These are phyloP conservation scores for Calonectria hawksworthii DNA, from an alignment of 2,329 filamentous ascomycete species.

Conservation along the genomic window DNA sequence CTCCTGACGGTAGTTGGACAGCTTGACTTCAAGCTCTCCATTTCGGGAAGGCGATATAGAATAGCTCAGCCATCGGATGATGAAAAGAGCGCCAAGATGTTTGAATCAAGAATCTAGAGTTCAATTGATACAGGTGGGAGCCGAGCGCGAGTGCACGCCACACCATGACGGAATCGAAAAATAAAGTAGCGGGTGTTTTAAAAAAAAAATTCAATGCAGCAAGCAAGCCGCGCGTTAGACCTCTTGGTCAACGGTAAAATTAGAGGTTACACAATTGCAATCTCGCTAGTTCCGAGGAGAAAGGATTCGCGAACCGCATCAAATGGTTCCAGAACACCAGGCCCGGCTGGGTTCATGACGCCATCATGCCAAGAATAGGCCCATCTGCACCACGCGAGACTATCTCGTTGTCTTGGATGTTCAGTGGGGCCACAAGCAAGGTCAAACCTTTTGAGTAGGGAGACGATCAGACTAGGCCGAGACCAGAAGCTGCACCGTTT, in stretches of 20 bases:
- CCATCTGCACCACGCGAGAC: conserved; percentile 9
- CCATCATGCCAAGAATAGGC: conserved; percentile 9
- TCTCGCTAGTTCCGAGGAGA: not conserved
- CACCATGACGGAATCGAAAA: not conserved
- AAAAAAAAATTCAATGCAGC: not conserved
- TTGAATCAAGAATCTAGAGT: not conserved
- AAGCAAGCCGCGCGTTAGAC: not conserved
- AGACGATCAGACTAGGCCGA: not conserved
- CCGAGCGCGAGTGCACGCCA: not conserved
- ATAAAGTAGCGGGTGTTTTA: not conserved
- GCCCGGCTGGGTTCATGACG: not conserved
- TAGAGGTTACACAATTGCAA: not conserved
- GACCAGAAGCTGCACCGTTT: not conserved
- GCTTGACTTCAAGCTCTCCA: not conserved
- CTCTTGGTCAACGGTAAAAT: too few relatives aligned
- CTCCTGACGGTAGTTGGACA: not conserved
- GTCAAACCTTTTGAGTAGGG: not conserved
- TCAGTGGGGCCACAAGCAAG: not conserved
- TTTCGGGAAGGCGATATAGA: conserved; percentile 1
- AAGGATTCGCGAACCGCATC: not conserved
- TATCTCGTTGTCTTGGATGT: not conserved
- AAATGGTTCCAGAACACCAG: not conserved
- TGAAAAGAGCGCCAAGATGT: not conserved
- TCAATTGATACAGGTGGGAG: not conserved
- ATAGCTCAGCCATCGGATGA: not conserved